phyloP scores from a whole-genome alignment of 2,329 filamentous ascomycete species.

The Nakataea oryzae region DNA sequence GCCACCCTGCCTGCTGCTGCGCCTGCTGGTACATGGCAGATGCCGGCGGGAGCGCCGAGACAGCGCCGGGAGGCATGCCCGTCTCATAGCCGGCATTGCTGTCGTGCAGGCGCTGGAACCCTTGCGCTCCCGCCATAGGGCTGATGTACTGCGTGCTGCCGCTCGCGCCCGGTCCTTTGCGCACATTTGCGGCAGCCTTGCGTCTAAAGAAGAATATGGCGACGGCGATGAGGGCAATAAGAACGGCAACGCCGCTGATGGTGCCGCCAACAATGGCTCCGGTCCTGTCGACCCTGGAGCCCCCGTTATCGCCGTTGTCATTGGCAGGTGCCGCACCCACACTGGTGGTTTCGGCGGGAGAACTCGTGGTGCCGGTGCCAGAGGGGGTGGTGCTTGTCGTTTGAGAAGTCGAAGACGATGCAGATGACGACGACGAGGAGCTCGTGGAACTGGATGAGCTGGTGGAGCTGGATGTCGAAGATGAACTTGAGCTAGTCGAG shows the following conservation, averaged over 20 bases:
- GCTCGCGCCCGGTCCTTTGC: conserved; percentile 27
- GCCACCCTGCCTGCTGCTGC: neutral
- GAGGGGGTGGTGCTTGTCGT: neutral
- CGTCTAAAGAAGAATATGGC: conserved; percentile 33
- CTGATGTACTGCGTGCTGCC: conserved; percentile 27
- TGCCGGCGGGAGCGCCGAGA: neutral
- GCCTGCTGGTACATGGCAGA: neutral
- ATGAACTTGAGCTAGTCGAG: conserved; percentile 7
- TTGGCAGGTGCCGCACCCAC: conserved; percentile 2
- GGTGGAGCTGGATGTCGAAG: conserved; percentile 6
- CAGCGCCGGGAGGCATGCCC: conserved; percentile 8
- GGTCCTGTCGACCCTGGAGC: conserved; percentile 18
- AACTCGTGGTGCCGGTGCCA: conserved; percentile 2
- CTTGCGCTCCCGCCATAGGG: conserved; percentile 15
- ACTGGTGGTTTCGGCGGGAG: conserved; percentile 8
- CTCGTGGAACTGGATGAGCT: conserved; percentile 3
- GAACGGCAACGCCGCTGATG: conserved; percentile 37
- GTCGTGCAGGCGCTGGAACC: conserved; percentile 26
- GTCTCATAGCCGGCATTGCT: conserved; percentile 21
- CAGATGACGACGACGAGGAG: neutral
- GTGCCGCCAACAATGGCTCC: conserved; percentile 44
- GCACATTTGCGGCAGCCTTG: conserved; percentile 25
- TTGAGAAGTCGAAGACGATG: conserved; percentile 1
- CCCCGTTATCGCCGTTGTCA: neutral
- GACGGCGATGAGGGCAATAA: conserved; percentile 30